These are phyloP conservation scores for Tuber aestivum DNA, from an alignment of 495 filamentous ascomycete genomes.

Conservation along the genomic window DNA sequence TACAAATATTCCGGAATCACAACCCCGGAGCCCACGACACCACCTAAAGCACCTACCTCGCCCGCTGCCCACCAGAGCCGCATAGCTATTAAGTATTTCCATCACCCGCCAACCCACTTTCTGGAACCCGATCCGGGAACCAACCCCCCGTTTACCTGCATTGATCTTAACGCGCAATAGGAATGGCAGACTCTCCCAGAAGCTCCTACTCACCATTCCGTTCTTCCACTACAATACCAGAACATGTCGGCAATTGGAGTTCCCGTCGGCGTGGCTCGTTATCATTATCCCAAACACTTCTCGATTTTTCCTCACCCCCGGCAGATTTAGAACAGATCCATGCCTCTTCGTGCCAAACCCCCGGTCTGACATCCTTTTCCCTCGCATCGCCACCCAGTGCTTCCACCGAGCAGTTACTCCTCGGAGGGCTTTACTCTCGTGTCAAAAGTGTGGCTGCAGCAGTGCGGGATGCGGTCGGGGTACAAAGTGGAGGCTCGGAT, in stretches of 20 bases:
- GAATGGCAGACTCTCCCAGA: constrained; percentile 1
- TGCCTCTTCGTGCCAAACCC: constrained; percentile 40
- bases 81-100: neutral
- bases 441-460: constrained; percentile 40
- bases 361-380: constrained; percentile 41
- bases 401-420: constrained; percentile 33
- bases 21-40: neutral
- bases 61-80: neutral
- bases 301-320: constrained; percentile 36
- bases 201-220: neutral
- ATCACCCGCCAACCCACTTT: neutral
- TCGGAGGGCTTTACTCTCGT: constrained; percentile 40
- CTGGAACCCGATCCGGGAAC: neutral
- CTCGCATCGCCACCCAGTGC: constrained; percentile 38
- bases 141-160: neutral
- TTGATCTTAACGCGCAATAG: neutral
- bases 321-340: constrained; percentile 42
- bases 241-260: constrained; percentile 23
- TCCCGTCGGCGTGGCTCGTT: constrained; percentile 38
- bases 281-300: constrained; percentile 39
- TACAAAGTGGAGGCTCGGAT: constrained; percentile 18
- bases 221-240: constrained; percentile 13
- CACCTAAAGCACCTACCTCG: neutral
- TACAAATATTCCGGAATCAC: neutral
- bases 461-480: constrained; percentile 38